phyloP scores from a whole-genome alignment of 306 rosid genomes.

The Hippophae tibetana region DNA sequence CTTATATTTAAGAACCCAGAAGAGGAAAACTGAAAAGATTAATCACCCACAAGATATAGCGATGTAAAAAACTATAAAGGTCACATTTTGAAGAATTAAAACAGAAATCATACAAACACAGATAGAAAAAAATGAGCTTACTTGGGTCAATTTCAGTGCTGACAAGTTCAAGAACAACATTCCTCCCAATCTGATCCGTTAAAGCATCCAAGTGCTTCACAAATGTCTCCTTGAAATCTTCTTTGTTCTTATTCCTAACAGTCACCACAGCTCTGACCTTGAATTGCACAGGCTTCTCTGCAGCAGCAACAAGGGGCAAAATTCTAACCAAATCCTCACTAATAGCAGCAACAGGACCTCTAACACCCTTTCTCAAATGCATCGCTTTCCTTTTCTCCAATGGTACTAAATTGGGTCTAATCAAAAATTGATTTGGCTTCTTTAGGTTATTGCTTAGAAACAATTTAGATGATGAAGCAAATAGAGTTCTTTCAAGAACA shows the following conservation, averaged over 20 bases:
- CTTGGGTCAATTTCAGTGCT: constrained; percentile 79
- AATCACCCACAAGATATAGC: too few species aligned
- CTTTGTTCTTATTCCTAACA: constrained; percentile 78
- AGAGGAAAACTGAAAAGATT: too few species aligned
- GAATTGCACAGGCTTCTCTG: constrained; percentile 54
- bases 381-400: constrained; percentile 19
- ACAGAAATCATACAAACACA: neutral
- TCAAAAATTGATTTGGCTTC: constrained; percentile 15
- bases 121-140: constrained; percentile 25
- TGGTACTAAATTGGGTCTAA: constrained; percentile 32
- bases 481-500: constrained; percentile 32
- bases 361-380: constrained; percentile 33
- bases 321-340: constrained; percentile 61
- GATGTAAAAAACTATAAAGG: too few species aligned
- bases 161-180: constrained; percentile 67
- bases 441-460: constrained; percentile 13
- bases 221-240: constrained; percentile 57
- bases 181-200: constrained; percentile 60
- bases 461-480: constrained; percentile 21
- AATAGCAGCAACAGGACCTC: constrained; percentile 62
- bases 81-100: too few species aligned
- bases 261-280: constrained; percentile 81
- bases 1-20: too few species aligned
- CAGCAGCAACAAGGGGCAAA: constrained; percentile 10
- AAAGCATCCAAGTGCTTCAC: constrained; percentile 65